Conservation (phyloP, 192 early-diverging fungal genomes). For the Mortierella antarctica region DNA sequence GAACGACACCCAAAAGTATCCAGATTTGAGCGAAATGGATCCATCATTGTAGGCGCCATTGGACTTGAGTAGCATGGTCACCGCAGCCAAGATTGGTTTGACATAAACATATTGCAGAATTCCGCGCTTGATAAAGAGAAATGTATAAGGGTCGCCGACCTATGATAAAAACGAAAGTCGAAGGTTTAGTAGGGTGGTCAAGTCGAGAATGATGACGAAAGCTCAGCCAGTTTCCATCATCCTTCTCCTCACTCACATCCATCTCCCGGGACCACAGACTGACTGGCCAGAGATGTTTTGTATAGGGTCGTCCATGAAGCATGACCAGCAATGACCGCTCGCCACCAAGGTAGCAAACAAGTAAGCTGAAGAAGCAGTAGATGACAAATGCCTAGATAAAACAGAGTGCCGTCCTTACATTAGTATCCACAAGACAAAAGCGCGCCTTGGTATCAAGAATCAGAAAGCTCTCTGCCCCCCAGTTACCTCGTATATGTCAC, state of each 20-base stretch:
- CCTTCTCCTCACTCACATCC: slow-evolving; percentile 57
- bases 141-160: slow-evolving; percentile 87
- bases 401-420: too few relatives aligned
- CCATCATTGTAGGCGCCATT: slow-evolving; percentile 85
- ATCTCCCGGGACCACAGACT: slow-evolving; percentile 77
- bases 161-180: slow-evolving; percentile 11
- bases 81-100: slow-evolving; percentile 82
- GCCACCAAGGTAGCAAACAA: slow-evolving; percentile 90
- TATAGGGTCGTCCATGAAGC: slow-evolving; percentile 80
- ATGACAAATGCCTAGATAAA: slow-evolving; percentile 84
- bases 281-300: slow-evolving; percentile 86
- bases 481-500: slow-evolving; percentile 54
- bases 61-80: slow-evolving; percentile 85
- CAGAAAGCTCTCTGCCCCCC: neutral
- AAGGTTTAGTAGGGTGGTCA: neutral
- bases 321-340: slow-evolving; percentile 85
- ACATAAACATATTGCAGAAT: slow-evolving; percentile 95
- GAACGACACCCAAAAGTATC: slow-evolving; percentile 85
- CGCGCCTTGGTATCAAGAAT: neutral
- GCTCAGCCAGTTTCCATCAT: neutral
- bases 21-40: slow-evolving; percentile 69
- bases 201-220: neutral
- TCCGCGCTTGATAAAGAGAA: slow-evolving; percentile 87
- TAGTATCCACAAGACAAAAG: neutral
- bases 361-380: slow-evolving; percentile 91